These are phyloP conservation scores for Meripilus lineatus DNA, from an alignment of 1,284 basidiomycete species.

Conservation along the genomic window DNA sequence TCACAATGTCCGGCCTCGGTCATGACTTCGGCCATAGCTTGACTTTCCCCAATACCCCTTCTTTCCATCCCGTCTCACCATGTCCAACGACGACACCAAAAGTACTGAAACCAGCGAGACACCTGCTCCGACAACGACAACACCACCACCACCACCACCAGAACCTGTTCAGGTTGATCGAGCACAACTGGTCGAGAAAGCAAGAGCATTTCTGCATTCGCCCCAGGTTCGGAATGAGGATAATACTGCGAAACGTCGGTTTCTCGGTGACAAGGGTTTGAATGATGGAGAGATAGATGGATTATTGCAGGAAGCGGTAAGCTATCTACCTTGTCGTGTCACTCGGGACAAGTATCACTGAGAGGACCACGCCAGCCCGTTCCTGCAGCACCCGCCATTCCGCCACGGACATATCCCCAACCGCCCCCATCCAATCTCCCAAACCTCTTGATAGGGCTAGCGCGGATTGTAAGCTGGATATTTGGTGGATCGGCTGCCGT, in stretches of 20 bases:
- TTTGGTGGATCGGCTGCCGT: conserved; percentile 56
- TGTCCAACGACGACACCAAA: conserved; percentile 1
- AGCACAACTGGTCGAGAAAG: conserved; percentile 49
- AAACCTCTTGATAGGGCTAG: conserved; percentile 52
- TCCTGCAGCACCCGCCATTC: conserved; percentile 49
- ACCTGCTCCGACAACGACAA: not conserved
- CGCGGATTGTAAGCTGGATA: conserved; percentile 62
- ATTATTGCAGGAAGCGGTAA: conserved; percentile 54
- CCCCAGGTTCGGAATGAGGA: conserved; percentile 62
- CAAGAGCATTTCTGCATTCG: conserved; percentile 59
- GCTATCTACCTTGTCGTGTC: conserved; percentile 16
- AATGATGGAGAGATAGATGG: conserved; percentile 51
- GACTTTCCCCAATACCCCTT: no score
- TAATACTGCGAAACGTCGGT: conserved; percentile 48
- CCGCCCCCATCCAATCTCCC: conserved; percentile 67
- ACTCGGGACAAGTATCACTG: conserved; percentile 1
- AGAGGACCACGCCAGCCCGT: conserved; percentile 34
- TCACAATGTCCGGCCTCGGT: no score
- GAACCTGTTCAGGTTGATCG: conserved; percentile 16
- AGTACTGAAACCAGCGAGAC: not conserved
- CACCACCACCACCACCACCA: not conserved
- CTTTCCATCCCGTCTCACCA: no score
- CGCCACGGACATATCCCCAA: conserved; percentile 70
- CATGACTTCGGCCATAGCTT: not conserved
- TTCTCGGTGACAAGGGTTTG: conserved; percentile 72